These are phyloP conservation scores for Tephrocybe sp. DNA, from an alignment of 768 basidiomycete species.

Conservation along the genomic window DNA sequence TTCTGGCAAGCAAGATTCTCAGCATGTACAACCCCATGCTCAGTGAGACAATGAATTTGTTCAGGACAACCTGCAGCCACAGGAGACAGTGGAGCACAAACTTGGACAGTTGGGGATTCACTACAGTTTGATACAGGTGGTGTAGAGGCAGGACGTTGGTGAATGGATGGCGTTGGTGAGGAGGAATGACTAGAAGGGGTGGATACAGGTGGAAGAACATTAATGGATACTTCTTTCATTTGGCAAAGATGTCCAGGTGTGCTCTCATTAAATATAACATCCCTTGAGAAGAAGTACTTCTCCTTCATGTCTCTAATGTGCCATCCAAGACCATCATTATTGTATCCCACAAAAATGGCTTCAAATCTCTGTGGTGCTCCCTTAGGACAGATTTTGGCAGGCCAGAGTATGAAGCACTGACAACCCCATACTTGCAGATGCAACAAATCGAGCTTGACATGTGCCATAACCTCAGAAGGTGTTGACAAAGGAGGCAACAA, in stretches of 20 bases:
- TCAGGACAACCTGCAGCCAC: neutral
- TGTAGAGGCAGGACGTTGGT: too few species aligned
- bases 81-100: neutral
- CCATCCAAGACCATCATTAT: neutral
- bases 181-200: neutral
- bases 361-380: conserved; percentile 13
- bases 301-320: neutral
- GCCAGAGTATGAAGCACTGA: conserved; percentile 20
- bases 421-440: conserved; percentile 30
- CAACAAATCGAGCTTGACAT: conserved; percentile 25
- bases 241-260: neutral
- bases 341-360: conserved; percentile 23
- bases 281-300: neutral
- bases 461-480: conserved; percentile 15
- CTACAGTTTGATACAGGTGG: too few species aligned
- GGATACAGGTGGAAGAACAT: neutral
- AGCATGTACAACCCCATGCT: too few species aligned
- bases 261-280: conserved; percentile 2
- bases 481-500: conserved; percentile 17
- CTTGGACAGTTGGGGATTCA: too few species aligned
- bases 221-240: too few species aligned
- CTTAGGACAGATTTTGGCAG: conserved; percentile 20
- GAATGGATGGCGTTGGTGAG: too few species aligned
- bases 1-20: too few species aligned
- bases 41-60: neutral